Evolutionary conservation across 2,329 filamentous ascomycete species (phyloP), one percentile per base, ranked within the genome.

Genomic region (Diaporthe longicolla): DNA sequence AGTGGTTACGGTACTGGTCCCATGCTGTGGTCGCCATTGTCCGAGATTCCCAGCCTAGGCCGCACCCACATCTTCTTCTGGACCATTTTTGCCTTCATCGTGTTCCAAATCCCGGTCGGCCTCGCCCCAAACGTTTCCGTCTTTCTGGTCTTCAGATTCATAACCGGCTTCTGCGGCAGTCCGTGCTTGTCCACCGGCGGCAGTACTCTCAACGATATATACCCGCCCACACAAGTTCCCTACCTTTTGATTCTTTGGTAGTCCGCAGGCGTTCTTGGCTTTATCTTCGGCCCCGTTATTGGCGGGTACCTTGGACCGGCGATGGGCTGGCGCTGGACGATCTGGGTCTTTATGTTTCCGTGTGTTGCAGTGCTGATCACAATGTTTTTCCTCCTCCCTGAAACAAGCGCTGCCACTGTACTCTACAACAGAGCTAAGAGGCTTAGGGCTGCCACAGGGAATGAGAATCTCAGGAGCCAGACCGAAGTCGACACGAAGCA

Each of bases 31-130:
- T 65, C 57, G 3, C 70, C 70, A 3, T 52, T 72, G 21, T 68
- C 58, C 1, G 70, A 72, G 24, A 29, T 72, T 4, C 69, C 69
- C 24, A 63, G 19, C 15, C n/a, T n/a, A 9, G 70, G 70, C 1
- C 70, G 70, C 4, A 65, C 45, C 15, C 15, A 35, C 26, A 55
- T 72, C 58, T 72, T 52, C 58, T 50, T 66, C 59, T 65, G 55
- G 57, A 65, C 59, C 3, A 29, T 65, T n/a, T 32, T 65, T 19
- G 58, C 32, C 32, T 72, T 72, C 35, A 35, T 55, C 17, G 8
- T 83, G 1, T 54, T 72, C 4, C 43, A 65, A n/a, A 8, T 72
- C 17, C 57, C 57, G 6, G 52, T 37, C 58, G 70, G 57, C 13
- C 37, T 72, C 24, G 40, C 58, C 21, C 35, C 43, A 35, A 68